Evolutionary conservation across 164 flowering plant species (phyloP), one percentile per base, ranked within the genome.

Genomic region (Umbellularia californica): DNA sequence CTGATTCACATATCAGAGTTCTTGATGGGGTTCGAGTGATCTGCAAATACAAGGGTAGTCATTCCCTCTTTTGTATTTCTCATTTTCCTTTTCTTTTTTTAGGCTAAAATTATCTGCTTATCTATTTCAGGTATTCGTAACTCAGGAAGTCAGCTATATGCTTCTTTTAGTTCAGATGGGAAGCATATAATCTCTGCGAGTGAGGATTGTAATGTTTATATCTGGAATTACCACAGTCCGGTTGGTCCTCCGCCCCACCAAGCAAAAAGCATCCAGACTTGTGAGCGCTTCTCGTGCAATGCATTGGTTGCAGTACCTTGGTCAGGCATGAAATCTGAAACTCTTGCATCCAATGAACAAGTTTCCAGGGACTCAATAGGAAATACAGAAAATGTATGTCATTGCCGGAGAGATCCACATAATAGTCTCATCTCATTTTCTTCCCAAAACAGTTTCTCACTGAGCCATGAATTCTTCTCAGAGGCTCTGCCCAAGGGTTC

Each of bases 251-350:
- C 69, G 2, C 63, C 80, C 24, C 77, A 87, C 28, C 75, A 71
- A 58, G 27, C 80, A 25, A 90, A 89, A 77, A 88, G 71, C 41
- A 74, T 83, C 17, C 73, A 75, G 76, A 86, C 93, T 24, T 84
- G 65, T 60, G 98, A 92, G 79, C 85, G 85, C 50, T 94, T 92
- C 84, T 88, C 97, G 14, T 77, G 69, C 25, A 86, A 88, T 75
- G 83, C 85, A 13, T 83, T 88, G 0, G 79, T 94, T 68, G 98
- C 97, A 1, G 77, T 90, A 69, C 94, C 98, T 55, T 94, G 98
- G 98, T 69, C 77, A 75, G 95, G 97, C 70, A 50, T 81, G 68
- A 81, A 78, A 79, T 62, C 81, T 14, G 83, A 19, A n/a, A 25
- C 83, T 58, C 27, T 58, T 72, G 67, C 33, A 62, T n/a, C 50